Base-by-base conservation (phyloP, 2,329 filamentous ascomycete species). In the Fusarium staphyleae region DNA sequence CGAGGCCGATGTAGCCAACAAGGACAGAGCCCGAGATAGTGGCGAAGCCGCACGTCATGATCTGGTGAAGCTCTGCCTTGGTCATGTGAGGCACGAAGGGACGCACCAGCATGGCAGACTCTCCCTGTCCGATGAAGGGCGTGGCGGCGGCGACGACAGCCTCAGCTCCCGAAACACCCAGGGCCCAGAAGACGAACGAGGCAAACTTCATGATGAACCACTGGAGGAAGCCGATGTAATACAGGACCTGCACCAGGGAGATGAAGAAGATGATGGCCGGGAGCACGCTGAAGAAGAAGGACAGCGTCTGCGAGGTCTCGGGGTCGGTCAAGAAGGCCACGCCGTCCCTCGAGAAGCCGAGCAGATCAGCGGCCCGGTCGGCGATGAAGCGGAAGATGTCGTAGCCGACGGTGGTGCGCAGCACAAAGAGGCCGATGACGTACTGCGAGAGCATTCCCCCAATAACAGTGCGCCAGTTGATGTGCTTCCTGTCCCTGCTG, bases 211-310 rank as follows among this genome's bases (percentile, higher is more conserved):
- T 79, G 69, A 96, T 85, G 75, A 93, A 91, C 92, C 93, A 96
- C 75, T 96, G 92, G 46, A 96, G 77, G 59, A 92, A 80, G 3
- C 89, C 89, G 65, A 87, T 81, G 78, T 93, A 89, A 78, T 90
- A 96, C 35, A 96, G 75, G 12, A 96, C 84, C 74, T 96, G 90
- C 19, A 96, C 91, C n/a, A 96, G 80, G 1, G 92, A 86, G 52
- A 96, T 89, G 84, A 97, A 96, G 85, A 96, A 97, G 77, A 96
- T 91, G 75, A 97, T 96, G 66, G 93, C 87, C 0, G 93, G 91
- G n/a, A 96, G 81, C 57, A 96, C 91, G 42, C 81, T 78, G 42
- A 88, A 81, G 59, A 96, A 80, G 82, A 96, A 96, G 83, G 82
- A 91, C 4, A 67, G 63, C 1, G 80, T 67, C 3, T 73, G 29